Evolutionary conservation across 495 filamentous ascomycete genomes (phyloP).

Genomic region (Aspergillus cavernicola): DNA sequence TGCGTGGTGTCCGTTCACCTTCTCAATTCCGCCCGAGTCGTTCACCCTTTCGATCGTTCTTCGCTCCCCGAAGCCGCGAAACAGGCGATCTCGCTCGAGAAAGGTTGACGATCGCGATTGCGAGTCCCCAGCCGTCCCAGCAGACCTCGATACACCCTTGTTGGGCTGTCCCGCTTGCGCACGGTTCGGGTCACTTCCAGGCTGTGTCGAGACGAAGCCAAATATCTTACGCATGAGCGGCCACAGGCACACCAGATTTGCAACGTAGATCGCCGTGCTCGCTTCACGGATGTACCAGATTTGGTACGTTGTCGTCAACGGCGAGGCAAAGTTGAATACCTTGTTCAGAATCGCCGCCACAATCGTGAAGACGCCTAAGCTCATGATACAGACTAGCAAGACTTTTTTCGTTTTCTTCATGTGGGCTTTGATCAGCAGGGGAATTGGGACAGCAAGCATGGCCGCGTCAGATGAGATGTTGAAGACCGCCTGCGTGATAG

Average conservation of each 20-base stretch:
- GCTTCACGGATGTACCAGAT: constrained; percentile 67
- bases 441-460: constrained; percentile 59
- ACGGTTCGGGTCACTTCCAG: constrained; percentile 27
- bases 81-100: constrained; percentile 13
- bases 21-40: not conserved
- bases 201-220: constrained; percentile 30
- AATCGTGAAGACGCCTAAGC: constrained; percentile 61
- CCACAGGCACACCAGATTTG: constrained; percentile 64
- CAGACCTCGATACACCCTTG: constrained; percentile 9
- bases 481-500: constrained; percentile 63
- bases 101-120: constrained; percentile 20
- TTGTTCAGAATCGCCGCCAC: constrained; percentile 60
- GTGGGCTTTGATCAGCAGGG: constrained; percentile 52
- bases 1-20: not conserved
- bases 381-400: constrained; percentile 46
- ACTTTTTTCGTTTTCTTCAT: constrained; percentile 50
- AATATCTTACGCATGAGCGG: constrained; percentile 54
- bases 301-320: constrained; percentile 45
- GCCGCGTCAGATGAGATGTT: constrained; percentile 62
- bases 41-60: not conserved
- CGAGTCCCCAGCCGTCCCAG: constrained; percentile 13
- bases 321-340: constrained; percentile 59
- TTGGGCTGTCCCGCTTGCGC: constrained; percentile 15
- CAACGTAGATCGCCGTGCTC: constrained; percentile 57
- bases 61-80: not conserved